Conservation (phyloP, 306 rosid genomes). For the Nissolia schottii region DNA sequence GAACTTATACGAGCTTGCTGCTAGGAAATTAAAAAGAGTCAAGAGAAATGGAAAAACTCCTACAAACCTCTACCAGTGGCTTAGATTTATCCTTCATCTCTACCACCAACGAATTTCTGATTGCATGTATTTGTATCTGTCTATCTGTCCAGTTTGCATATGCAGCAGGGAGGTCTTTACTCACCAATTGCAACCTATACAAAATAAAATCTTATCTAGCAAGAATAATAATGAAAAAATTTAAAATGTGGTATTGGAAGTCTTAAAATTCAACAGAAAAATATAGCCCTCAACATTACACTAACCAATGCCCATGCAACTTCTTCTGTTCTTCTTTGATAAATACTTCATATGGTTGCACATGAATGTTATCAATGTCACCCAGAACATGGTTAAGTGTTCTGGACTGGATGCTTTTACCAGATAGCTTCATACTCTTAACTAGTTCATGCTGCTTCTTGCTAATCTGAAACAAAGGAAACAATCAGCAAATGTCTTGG, state of each 20-base stretch:
- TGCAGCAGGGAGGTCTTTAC: constrained; percentile 66
- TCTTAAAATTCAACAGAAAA: not conserved
- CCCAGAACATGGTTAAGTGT: constrained; percentile 89
- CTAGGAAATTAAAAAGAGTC: not conserved
- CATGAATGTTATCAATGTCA: constrained; percentile 54
- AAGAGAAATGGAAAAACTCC: constrained; percentile 18
- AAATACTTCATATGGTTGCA: constrained; percentile 78
- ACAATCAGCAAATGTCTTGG: constrained; percentile 19
- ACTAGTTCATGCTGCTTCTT: constrained; percentile 84
- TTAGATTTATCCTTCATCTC: constrained; percentile 51
- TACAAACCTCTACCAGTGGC: constrained; percentile 47
- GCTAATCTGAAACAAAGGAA: constrained; percentile 64
- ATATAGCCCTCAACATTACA: constrained; percentile 12
- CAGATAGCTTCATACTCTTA: constrained; percentile 84
- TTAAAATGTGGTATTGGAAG: not conserved
- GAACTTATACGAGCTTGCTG: constrained; percentile 1
- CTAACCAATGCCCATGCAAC: constrained; percentile 89
- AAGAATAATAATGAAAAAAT: constrained; percentile 6
- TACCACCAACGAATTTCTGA: constrained; percentile 48
- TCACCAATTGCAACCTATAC: constrained; percentile 72
- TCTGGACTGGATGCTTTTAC: constrained; percentile 70
- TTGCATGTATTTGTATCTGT: constrained; percentile 37
- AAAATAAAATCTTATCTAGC: constrained; percentile 23
- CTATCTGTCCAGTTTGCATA: constrained; percentile 56
- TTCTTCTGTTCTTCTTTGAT: constrained; percentile 86